Evolutionary conservation across 331 rosid genomes (phyloP).

Genomic region (Malus hybrid): DNA sequence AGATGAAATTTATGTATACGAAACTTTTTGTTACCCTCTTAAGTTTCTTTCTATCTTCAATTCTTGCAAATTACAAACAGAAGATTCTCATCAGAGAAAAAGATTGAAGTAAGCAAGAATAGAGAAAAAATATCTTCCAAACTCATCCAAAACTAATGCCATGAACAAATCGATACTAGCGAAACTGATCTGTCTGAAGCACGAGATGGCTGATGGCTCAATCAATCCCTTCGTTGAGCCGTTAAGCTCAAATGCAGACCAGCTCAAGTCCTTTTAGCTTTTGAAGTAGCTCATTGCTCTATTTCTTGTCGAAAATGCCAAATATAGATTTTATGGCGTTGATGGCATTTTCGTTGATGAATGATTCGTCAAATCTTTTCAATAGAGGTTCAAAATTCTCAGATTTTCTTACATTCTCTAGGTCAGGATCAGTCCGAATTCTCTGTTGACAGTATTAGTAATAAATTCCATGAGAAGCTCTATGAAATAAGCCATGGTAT

Average conservation of each 20-base stretch:
- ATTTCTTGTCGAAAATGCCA: slow-evolving; percentile 73
- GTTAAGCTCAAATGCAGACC: not conserved
- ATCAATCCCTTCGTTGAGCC: slow-evolving; percentile 17
- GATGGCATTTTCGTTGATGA: slow-evolving; percentile 93
- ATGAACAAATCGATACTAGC: slow-evolving; percentile 19
- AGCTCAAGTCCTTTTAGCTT: not conserved
- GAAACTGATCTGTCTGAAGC: slow-evolving; percentile 11
- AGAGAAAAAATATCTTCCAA: not conserved
- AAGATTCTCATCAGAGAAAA: not conserved
- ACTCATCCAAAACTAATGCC: slow-evolving; percentile 7
- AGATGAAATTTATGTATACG: not conserved
- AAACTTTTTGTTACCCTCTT: not conserved
- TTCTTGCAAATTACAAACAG: not conserved
- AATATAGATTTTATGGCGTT: slow-evolving; percentile 88
- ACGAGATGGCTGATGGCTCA: slow-evolving; percentile 17
- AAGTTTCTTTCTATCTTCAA: not conserved
- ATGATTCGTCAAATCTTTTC: slow-evolving; percentile 78
- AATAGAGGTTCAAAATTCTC: slow-evolving; percentile 57
- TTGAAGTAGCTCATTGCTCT: not conserved
- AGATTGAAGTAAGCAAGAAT: not conserved
- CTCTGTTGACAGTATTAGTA: slow-evolving; percentile 45
- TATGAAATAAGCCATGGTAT: not conserved
- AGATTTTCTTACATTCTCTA: slow-evolving; percentile 53
- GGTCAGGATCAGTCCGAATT: slow-evolving; percentile 86
- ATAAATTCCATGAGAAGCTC: not conserved